These are phyloP conservation scores for Penicillium parvum DNA, from an alignment of 495 filamentous ascomycete genomes.

Conservation along the genomic window DNA sequence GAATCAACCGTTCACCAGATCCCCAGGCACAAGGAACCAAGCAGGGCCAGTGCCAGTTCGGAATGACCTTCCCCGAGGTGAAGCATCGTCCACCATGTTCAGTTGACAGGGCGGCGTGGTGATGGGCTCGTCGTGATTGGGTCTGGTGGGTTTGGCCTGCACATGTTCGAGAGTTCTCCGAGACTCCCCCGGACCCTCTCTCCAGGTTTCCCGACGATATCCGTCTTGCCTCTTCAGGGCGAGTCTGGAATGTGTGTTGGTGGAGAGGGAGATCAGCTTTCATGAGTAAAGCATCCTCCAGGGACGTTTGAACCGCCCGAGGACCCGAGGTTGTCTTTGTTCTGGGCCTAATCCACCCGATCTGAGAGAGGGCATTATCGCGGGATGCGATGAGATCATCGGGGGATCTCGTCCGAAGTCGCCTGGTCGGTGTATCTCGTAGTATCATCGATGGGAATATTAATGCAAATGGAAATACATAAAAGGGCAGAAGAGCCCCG, in stretches of 20 bases:
- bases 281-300: not conserved
- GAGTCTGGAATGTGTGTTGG: not conserved
- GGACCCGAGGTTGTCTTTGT: slow-evolving; percentile 25
- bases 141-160: not conserved
- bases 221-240: slow-evolving; percentile 8
- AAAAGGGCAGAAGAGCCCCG: not conserved
- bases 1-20: not conserved
- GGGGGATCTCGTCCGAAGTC: slow-evolving; percentile 11
- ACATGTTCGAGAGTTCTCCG: slow-evolving; percentile 25
- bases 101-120: not conserved
- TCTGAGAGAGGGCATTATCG: slow-evolving; percentile 8
- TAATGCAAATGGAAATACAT: not conserved
- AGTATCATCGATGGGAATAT: not conserved
- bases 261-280: too few relatives aligned
- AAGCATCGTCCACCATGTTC: slow-evolving; percentile 1
- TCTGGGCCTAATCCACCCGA: slow-evolving; percentile 25
- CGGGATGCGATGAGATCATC: slow-evolving; percentile 15
- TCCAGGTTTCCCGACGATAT: slow-evolving; percentile 22
- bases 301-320: slow-evolving; percentile 9
- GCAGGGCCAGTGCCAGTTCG: slow-evolving; percentile 1
- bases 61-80: slow-evolving; percentile 21
- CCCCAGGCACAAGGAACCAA: not conserved
- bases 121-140: not conserved
- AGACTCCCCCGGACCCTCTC: slow-evolving; percentile 23
- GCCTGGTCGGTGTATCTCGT: not conserved